phyloP scores from a whole-genome alignment of 805 yeast species.

The Teunomyces atbi region DNA sequence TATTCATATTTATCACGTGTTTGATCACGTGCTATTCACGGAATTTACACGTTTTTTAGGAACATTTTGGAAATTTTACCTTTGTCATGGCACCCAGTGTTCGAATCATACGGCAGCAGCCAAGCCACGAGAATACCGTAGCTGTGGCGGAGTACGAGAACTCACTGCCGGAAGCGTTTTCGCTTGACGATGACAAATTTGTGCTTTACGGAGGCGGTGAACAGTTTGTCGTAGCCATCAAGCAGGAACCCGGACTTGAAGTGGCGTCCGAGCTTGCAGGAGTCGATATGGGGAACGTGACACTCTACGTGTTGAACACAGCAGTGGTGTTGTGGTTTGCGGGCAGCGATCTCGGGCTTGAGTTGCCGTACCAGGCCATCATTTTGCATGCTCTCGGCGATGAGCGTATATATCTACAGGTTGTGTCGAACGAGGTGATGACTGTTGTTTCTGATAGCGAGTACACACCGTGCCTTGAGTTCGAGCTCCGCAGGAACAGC shows the following conservation, averaged over 20 bases:
- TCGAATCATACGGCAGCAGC: slow-evolving; percentile 23
- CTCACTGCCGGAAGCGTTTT: slow-evolving; percentile 39
- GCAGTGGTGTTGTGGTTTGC: slow-evolving; percentile 32
- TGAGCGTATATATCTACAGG: slow-evolving; percentile 29
- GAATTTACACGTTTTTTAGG: too few relatives aligned
- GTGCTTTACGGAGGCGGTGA: slow-evolving; percentile 41
- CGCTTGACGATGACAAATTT: slow-evolving; percentile 37
- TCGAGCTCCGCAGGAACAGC: slow-evolving; percentile 11
- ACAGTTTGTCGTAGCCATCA: slow-evolving; percentile 12
- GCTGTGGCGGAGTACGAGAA: slow-evolving; percentile 29
- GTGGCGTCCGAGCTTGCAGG: slow-evolving; percentile 10
- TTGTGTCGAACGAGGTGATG: slow-evolving; percentile 21
- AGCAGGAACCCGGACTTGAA: slow-evolving; percentile 15
- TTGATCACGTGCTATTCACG: not conserved
- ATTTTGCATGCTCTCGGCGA: slow-evolving; percentile 33
- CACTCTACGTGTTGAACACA: slow-evolving; percentile 36
- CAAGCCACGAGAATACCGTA: slow-evolving; percentile 43
- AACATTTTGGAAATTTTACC: too few relatives aligned
- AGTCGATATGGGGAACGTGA: slow-evolving; percentile 13
- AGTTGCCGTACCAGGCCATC: slow-evolving; percentile 33
- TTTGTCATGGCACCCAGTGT: slow-evolving; percentile 4
- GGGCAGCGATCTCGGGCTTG: slow-evolving; percentile 23
- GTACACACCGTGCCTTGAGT: slow-evolving; percentile 18
- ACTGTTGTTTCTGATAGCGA: slow-evolving; percentile 14
- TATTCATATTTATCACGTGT: too few relatives aligned